Percentiles rank a stretch among this genome's conserved stretches.
phyloP scores from a whole-genome alignment of 805 yeast genomes.

The Saccharomyces eubayanus region DNA sequence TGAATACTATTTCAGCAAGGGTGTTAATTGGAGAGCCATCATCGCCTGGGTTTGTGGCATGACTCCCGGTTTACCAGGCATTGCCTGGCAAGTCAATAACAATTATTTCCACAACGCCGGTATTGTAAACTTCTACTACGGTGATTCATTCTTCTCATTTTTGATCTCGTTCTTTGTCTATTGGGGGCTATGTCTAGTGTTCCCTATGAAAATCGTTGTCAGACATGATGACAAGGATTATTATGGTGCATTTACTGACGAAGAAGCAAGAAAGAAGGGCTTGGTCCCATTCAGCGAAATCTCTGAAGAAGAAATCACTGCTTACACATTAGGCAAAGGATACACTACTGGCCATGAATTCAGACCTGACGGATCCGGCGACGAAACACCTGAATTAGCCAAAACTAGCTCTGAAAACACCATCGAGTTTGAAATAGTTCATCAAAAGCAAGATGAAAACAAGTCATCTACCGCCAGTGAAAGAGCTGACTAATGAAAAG shows the following conservation, averaged over 20 bases:
- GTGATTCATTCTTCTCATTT: conserved; percentile 39
- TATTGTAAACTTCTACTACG: conserved; percentile 36
- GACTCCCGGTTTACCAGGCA: conserved; percentile 46
- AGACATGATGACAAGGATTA: conserved; percentile 35
- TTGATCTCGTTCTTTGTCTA: conserved; percentile 34
- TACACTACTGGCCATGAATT: background rate
- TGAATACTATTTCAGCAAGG: conserved; percentile 33
- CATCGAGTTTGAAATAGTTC: background rate
- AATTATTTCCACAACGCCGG: conserved; percentile 28
- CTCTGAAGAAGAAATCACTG: conserved; percentile 18
- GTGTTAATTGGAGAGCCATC: conserved; percentile 35
- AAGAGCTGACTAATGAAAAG: background rate
- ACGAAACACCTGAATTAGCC: background rate
- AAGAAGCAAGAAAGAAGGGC: conserved; percentile 29
- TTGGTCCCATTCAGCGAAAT: conserved; percentile 30
- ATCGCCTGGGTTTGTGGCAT: conserved; percentile 31
- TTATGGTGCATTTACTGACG: conserved; percentile 33
- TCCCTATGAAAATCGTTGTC: conserved; percentile 32
- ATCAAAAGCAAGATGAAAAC: background rate
- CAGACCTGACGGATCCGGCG: background rate
- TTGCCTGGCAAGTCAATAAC: conserved; percentile 30
- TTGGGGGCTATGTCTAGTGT: conserved; percentile 29
- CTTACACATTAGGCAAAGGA: background rate
- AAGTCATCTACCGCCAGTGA: background rate
- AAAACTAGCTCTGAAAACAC: background rate